Base-by-base conservation (phyloP, 2,329 filamentous ascomycete species). In the Pyrenophora graminea region DNA sequence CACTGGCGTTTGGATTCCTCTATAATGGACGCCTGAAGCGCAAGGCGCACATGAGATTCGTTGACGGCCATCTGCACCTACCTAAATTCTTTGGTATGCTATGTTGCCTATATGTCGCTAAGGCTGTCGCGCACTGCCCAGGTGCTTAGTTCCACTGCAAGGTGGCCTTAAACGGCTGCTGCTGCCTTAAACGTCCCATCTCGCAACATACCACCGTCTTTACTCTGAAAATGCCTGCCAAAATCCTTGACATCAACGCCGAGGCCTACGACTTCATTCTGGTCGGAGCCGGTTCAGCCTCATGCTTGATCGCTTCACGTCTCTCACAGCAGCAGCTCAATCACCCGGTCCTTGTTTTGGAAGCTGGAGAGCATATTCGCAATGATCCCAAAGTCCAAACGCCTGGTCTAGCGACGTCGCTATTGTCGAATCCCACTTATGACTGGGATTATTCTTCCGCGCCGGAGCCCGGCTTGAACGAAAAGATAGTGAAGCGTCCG, bases 231-330 rank as follows among this genome's bases (percentile, higher is more conserved):
- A 51, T 51, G 42, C 48, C 43, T 10, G 23, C 18, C 43, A 45
- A 34, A 42, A 31, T 2, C 2, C 25, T 25, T 15, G 8, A 23
- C 17, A 18, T 23, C 3, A 17, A 33, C n/a, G 15, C 15, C 15
- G 43, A 55, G 39, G 23, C 23, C 17, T 62, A 55, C 31, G 58
- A 62, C 47, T 61, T 54, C 40, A 46, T 59, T 21, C 34, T 62
- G 7, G 45, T 62, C 12, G 59, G 59, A 13, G 55, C 48, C 3
- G 59, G 57, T n/a, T 57, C 59, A 42, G 55, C 59, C 1, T 58
- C 57, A 31, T 62, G 57, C 19, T 50, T 61, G 30, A 46, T 61
- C 34, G 45, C 53, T n/a, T 57, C 57, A 12, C 57, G 59, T 45
- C 55, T 62, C 34, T 61, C 59, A 12, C 45, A 55, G n/a, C 40